These are phyloP conservation scores for Spizellomyces sp. DNA, from an alignment of 192 early-diverging fungal genomes.

Conservation along the genomic window DNA sequence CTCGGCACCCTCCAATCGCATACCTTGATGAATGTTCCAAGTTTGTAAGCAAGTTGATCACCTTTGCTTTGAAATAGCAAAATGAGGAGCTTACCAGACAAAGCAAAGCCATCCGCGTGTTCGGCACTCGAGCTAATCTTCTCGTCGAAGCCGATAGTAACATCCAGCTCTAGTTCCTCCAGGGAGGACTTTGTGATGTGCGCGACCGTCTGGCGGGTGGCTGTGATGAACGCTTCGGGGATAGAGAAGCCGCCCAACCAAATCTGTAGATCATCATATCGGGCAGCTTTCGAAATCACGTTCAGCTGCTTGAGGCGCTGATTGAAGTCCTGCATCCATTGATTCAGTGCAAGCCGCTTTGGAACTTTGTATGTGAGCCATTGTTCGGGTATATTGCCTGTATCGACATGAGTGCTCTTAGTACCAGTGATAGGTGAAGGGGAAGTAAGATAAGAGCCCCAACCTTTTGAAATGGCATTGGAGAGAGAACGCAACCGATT, in stretches of 20 bases:
- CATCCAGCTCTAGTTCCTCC: slow-evolving; percentile 71
- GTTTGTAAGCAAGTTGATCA: no score
- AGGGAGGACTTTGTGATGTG: slow-evolving; percentile 75
- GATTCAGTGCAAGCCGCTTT: slow-evolving; percentile 54
- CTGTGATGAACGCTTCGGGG: slow-evolving; percentile 90
- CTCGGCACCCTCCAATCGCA: slow-evolving; percentile 47
- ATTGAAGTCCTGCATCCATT: slow-evolving; percentile 78
- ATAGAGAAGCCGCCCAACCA: slow-evolving; percentile 87
- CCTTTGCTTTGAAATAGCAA: no score
- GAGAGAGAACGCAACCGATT: slow-evolving; percentile 80
- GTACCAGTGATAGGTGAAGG: background rate
- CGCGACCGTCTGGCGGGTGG: slow-evolving; percentile 83
- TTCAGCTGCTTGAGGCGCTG: slow-evolving; percentile 67
- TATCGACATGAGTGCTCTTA: slow-evolving; percentile 3
- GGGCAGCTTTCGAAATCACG: slow-evolving; percentile 35
- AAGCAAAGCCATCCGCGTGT: slow-evolving; percentile 21
- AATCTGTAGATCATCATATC: slow-evolving; percentile 40
- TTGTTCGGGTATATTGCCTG: slow-evolving; percentile 66
- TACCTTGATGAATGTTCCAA: slow-evolving; percentile 20
- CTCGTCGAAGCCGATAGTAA: slow-evolving; percentile 3
- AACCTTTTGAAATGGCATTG: slow-evolving; percentile 59
- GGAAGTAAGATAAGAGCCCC: slow-evolving; percentile 8
- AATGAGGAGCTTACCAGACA: slow-evolving; percentile 32
- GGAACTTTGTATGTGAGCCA: slow-evolving; percentile 75
- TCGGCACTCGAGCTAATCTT: background rate